Evolutionary conservation across 495 filamentous ascomycete genomes (phyloP).

Genomic region (Hyphodiscus hymeniophilus): DNA sequence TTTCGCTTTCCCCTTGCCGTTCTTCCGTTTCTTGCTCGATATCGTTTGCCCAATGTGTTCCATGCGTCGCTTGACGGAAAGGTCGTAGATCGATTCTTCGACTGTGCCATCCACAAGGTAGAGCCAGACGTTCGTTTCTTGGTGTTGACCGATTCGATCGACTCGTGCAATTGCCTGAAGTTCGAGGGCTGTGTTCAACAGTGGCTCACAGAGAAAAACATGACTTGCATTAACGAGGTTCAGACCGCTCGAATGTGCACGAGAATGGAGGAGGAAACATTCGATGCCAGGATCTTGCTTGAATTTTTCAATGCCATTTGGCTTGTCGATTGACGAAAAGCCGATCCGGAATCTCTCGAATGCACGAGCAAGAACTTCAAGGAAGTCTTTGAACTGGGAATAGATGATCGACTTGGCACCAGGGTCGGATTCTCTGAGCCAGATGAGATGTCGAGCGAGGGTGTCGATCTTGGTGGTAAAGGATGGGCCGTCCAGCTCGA

Average conservation of each 20-base stretch:
- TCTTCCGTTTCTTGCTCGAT: constrained; percentile 24
- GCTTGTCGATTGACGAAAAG: constrained; percentile 52
- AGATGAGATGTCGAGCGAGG: constrained; percentile 71
- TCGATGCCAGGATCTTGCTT: constrained; percentile 65
- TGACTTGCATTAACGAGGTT: constrained; percentile 90
- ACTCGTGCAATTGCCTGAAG: constrained; percentile 91
- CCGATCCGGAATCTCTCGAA: constrained; percentile 63
- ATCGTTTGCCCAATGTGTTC: constrained; percentile 56
- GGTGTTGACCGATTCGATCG: constrained; percentile 84
- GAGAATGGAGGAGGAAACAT: constrained; percentile 82
- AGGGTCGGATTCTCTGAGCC: constrained; percentile 75
- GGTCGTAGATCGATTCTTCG: constrained; percentile 80
- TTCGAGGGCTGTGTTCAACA: constrained; percentile 88
- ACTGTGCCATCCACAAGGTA: constrained; percentile 85
- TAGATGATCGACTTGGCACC: constrained; percentile 88
- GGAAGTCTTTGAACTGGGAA: constrained; percentile 76
- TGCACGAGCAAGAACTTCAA: constrained; percentile 62
- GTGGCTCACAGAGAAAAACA: constrained; percentile 88
- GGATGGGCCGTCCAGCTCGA: constrained; percentile 61
- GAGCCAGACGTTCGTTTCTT: constrained; percentile 88
- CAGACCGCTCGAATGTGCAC: constrained; percentile 77
- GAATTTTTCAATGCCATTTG: constrained; percentile 62
- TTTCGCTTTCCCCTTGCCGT: constrained; percentile 20
- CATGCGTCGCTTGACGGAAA: constrained; percentile 69
- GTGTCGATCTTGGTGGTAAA: constrained; percentile 89